Evolutionary conservation across 768 basidiomycete species (phyloP).

Genomic region (Leccinum fibrillosum): DNA sequence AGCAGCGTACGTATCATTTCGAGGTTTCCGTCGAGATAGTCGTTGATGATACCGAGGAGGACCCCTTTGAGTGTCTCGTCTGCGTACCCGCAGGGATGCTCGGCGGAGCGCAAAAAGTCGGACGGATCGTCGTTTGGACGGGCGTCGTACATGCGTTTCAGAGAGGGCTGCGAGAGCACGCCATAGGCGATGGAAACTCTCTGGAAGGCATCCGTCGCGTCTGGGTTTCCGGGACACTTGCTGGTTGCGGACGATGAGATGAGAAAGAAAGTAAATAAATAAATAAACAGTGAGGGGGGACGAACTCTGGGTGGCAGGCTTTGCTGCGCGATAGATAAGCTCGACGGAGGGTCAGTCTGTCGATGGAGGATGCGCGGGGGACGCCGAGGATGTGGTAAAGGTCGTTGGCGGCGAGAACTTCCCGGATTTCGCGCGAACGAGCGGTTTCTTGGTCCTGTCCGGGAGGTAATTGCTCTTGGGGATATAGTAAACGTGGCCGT

Average conservation of each 20-base stretch:
- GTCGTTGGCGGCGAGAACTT: conserved; percentile 60
- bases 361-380: conserved; percentile 44
- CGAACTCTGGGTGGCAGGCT: conserved; percentile 85
- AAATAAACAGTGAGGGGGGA: conserved; percentile 11
- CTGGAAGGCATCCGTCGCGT: conserved; percentile 83
- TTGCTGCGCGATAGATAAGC: conserved; percentile 75
- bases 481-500: conserved; percentile 15
- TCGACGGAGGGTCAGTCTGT: conserved; percentile 62
- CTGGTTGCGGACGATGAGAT: conserved; percentile 35
- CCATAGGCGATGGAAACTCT: conserved; percentile 83
- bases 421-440: conserved; percentile 26
- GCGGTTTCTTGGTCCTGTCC: conserved; percentile 9
- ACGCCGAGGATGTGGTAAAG: conserved; percentile 75
- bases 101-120: conserved; percentile 51
- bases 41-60: conserved; percentile 69
- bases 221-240: conserved; percentile 72
- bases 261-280: background rate
- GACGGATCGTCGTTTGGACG: conserved; percentile 40
- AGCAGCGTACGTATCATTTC: conserved; percentile 77
- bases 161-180: conserved; percentile 69
- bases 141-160: conserved; percentile 66
- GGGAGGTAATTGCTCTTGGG: background rate
- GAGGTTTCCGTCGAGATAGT: conserved; percentile 85
- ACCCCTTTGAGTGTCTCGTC: conserved; percentile 81
- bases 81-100: conserved; percentile 49